Base-by-base conservation (phyloP, 2,329 filamentous ascomycete species). In the Salinomyces thailandicus region DNA sequence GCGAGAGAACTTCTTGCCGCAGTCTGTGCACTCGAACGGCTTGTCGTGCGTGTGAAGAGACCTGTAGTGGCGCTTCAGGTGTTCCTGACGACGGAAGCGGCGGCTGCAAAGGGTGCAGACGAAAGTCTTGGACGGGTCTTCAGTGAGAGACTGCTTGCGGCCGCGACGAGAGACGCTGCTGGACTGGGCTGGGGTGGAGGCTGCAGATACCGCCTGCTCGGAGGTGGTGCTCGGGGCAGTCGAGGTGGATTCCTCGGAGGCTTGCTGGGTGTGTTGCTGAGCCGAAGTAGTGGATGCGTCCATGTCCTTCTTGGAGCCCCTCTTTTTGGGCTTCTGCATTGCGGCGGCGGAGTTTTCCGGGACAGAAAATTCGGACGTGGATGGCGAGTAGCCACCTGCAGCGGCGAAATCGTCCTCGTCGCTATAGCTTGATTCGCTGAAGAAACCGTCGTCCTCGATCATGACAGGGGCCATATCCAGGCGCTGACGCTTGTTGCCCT, bases 1-100 rank as follows among this genome's bases (percentile, higher is more conserved):
- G 53, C 91, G 81, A 14, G 89, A 96, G 68, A 96, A 98, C 71
- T 93, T 95, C 81, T 98, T 98, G 53, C 91, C 89, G 57, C 91
- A 98, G 67, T 98, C 89, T 48, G 79, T 76, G 72, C 91, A 98
- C 67, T 93, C 85, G 55, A 96, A 98, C 4, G 91, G 91, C 78
- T 96, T 98, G 61, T 96, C 91, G 58, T 93, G 81, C 1, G 91
- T 98, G 72, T 98, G 91, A 32, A 98, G 85, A 40, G 91, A 96
- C 51, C 91, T 81, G 72, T 94, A 94, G 71, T 98, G 91, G 45
- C 91, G 84, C 78, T 98, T 98, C 42, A 98, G 77, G 58, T 98
- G 91, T 64, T 98, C 91, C 66, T 98, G 91, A 45, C 91, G 85
- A 45, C 91, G 83, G 81, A 98, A 98, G 43, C 91, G 85, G 47